Percentiles rank a stretch among this genome's conserved stretches.
Evolutionary conservation across 257 asterid genomes (phyloP).

Genomic region (Fraxinus pennsylvanica): DNA sequence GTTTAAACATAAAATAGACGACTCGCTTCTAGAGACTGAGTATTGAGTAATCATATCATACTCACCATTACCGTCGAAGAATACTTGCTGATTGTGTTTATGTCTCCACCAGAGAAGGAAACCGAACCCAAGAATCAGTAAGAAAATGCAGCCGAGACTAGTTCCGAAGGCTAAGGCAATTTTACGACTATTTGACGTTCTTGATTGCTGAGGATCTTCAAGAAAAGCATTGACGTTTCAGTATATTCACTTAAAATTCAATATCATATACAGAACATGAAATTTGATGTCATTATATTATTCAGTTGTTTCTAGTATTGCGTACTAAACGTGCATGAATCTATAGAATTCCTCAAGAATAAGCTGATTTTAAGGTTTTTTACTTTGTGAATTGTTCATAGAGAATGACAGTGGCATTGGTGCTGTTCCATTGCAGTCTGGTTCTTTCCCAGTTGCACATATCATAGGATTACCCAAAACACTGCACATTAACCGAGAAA

Average conservation of each 20-base stretch:
- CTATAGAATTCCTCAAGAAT: background rate
- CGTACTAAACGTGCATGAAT: background rate
- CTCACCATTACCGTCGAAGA: constrained; percentile 73
- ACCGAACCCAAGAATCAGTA: constrained; percentile 73
- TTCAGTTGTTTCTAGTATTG: background rate
- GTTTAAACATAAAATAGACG: background rate
- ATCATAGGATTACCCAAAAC: constrained; percentile 84
- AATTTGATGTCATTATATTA: background rate
- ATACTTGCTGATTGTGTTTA: constrained; percentile 69
- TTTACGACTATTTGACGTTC: constrained; percentile 48
- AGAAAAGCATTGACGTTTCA: background rate
- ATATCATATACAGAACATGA: background rate
- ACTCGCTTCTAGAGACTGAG: background rate
- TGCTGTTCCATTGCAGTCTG: constrained; percentile 76
- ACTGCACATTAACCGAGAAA: constrained; percentile 37
- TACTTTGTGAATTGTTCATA: constrained; percentile 61
- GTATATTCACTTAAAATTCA: background rate
- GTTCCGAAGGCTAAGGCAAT: constrained; percentile 78
- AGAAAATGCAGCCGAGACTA: constrained; percentile 79
- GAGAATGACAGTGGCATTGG: constrained; percentile 63
- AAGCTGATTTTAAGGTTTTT: constrained; percentile 25
- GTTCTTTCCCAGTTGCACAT: constrained; percentile 84
- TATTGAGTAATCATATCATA: background rate
- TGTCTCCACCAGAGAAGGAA: constrained; percentile 86
- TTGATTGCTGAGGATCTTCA: constrained; percentile 44